A percentile compares a stretch with the other conserved stretches of the same genome.
These are phyloP conservation scores for Amauroascus verrucosus DNA, from an alignment of 2,329 filamentous ascomycete species.

Conservation along the genomic window DNA sequence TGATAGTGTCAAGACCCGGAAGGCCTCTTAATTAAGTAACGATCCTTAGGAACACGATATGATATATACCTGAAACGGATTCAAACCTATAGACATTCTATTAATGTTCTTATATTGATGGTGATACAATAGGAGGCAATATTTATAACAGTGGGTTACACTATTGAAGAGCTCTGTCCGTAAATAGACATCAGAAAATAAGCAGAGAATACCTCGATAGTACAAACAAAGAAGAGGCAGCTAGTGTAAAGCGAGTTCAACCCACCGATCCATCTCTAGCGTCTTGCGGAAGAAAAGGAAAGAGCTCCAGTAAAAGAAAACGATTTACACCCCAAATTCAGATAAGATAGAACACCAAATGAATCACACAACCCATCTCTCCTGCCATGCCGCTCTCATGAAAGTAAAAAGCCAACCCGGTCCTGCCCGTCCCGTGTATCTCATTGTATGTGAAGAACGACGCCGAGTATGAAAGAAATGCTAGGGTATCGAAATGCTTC, in stretches of 20 bases:
- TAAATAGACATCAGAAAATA: not conserved
- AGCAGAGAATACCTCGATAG: not conserved
- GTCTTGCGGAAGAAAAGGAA: not conserved
- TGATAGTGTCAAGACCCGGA: too few relatives aligned
- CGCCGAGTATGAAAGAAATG: constrained; percentile 5
- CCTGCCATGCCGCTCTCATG: not conserved
- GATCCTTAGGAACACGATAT: too few relatives aligned
- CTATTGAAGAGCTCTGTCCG: too few relatives aligned
- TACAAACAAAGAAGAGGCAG: not conserved
- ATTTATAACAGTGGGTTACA: too few relatives aligned
- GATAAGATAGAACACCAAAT: constrained; percentile 1
- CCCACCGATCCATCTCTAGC: not conserved
- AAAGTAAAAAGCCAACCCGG: not conserved
- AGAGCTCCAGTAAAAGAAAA: not conserved
- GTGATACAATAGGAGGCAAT: too few relatives aligned
- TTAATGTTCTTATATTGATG: too few relatives aligned
- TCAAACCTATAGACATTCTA: too few relatives aligned
- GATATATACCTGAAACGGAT: too few relatives aligned
- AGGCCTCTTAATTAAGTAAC: too few relatives aligned
- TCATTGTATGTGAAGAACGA: not conserved
- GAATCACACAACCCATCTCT: not conserved
- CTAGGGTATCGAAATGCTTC: constrained; percentile 1
- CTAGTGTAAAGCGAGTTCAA: not conserved
- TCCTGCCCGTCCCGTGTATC: not conserved
- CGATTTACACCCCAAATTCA: not conserved